phyloP scores from a whole-genome alignment of 2,329 filamentous ascomycete genomes.

The Claviceps arundinis region DNA sequence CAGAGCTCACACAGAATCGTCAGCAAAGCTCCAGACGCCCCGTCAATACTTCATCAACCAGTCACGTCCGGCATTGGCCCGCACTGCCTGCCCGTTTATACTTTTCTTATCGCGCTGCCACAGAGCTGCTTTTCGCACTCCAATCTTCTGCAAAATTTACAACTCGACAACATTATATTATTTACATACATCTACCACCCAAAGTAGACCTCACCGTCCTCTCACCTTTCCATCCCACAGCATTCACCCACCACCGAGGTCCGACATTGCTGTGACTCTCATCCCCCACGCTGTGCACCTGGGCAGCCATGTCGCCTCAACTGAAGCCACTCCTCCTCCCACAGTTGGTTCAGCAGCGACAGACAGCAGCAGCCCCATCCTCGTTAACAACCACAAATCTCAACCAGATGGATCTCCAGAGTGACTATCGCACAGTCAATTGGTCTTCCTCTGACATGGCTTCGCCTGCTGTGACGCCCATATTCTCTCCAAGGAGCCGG shows the following conservation, averaged over 20 bases:
- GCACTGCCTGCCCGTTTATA: background rate
- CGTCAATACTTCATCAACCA: too few species aligned
- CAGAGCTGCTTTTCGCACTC: too few species aligned
- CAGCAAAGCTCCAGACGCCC: background rate
- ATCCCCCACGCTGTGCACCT: constrained; percentile 2
- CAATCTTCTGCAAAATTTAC: too few species aligned
- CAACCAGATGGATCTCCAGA: constrained; percentile 22
- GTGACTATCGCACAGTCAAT: constrained; percentile 33
- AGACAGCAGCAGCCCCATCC: constrained; percentile 7
- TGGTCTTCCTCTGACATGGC: constrained; percentile 53
- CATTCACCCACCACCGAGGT: background rate
- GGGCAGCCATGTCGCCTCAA: constrained; percentile 3
- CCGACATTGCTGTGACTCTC: constrained; percentile 1
- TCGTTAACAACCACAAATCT: constrained; percentile 20
- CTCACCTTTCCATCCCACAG: background rate
- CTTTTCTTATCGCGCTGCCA: too few species aligned
- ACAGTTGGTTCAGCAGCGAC: constrained; percentile 5
- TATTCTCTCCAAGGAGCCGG: constrained; percentile 52
- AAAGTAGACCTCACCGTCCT: background rate
- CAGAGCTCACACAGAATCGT: constrained; percentile 1
- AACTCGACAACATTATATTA: too few species aligned
- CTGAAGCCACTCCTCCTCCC: constrained; percentile 7
- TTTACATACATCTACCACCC: too few species aligned
- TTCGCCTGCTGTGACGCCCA: constrained; percentile 53
- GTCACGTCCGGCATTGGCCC: background rate